Percentiles rank a stretch among this genome's conserved stretches.
These are phyloP conservation scores for Sporormia fimetaria DNA, from an alignment of 495 filamentous ascomycete species.

Conservation along the genomic window DNA sequence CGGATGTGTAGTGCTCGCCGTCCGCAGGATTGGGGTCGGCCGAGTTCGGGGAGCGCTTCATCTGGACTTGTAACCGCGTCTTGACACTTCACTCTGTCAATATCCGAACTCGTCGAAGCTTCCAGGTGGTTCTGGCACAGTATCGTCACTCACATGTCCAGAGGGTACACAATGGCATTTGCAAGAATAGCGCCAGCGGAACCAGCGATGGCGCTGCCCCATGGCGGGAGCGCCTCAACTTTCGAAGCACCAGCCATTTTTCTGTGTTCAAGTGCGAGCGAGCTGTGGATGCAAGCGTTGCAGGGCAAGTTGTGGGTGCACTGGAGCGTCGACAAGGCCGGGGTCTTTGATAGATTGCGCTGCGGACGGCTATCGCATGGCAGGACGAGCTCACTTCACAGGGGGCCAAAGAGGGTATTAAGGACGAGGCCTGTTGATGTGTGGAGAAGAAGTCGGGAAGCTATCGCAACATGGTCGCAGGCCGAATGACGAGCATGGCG, in stretches of 20 bases:
- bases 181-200: conserved; percentile 88
- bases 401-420: not conserved
- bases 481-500: conserved; percentile 6
- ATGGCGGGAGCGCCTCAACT: conserved; percentile 67
- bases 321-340: conserved; percentile 6
- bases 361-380: conserved; percentile 17
- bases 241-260: conserved; percentile 75
- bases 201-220: conserved; percentile 86
- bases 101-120: not conserved
- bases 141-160: conserved; percentile 69
- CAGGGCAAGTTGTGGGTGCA: conserved; percentile 2
- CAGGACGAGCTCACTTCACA: not conserved
- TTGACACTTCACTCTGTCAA: conserved; percentile 56
- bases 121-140: not conserved
- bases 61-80: conserved; percentile 93
- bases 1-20: conserved; percentile 65
- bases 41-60: conserved; percentile 50
- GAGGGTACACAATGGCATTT: conserved; percentile 90
- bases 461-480: conserved; percentile 2
- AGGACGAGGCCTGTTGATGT: not conserved
- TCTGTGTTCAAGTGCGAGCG: not conserved
- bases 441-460: not conserved
- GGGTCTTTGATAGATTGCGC: conserved; percentile 13
- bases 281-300: not conserved
- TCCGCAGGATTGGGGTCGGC: conserved; percentile 30